Conservation (phyloP, 2,329 filamentous ascomycete species). For the Fragosphaeria purpurea region DNA sequence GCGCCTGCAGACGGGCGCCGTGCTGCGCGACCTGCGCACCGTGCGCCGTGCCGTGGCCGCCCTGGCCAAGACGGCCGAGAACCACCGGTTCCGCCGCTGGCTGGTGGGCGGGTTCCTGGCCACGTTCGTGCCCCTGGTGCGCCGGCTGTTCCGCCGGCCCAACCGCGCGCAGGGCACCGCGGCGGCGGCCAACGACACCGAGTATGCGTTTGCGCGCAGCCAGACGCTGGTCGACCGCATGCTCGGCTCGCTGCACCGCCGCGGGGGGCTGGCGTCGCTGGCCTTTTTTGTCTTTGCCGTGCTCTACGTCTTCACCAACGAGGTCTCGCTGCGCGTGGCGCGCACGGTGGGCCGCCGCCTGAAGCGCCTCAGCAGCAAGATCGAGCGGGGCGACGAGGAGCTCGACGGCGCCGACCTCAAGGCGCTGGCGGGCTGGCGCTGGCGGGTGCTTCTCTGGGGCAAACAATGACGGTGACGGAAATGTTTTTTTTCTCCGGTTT, state of each 20-base stretch:
- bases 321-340: conserved; percentile 45
- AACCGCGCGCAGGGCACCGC: conserved; percentile 13
- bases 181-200: conserved; percentile 39
- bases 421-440: conserved; percentile 44
- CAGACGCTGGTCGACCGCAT: conserved; percentile 41
- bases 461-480: conserved; percentile 2
- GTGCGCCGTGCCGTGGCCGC: conserved; percentile 34
- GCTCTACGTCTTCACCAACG: conserved; percentile 49
- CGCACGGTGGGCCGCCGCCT: conserved; percentile 40
- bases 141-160: conserved; percentile 38
- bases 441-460: conserved; percentile 42
- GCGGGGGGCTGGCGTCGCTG: conserved; percentile 36
- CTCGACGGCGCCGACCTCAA: conserved; percentile 39
- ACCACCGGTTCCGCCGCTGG: conserved; percentile 42
- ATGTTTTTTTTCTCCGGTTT: not conserved
- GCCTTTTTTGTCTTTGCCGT: conserved; percentile 47
- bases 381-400: conserved; percentile 37
- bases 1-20: conserved; percentile 29
- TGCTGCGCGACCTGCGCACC: conserved; percentile 33
- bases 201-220: conserved; percentile 45
- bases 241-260: conserved; percentile 32
- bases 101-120: conserved; percentile 42
- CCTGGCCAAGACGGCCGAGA: conserved; percentile 34
- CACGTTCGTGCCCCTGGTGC: conserved; percentile 41
- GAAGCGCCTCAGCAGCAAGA: conserved; percentile 34